These are phyloP conservation scores for Podila minutissima DNA, from an alignment of 192 early-diverging fungal species.

Conservation along the genomic window DNA sequence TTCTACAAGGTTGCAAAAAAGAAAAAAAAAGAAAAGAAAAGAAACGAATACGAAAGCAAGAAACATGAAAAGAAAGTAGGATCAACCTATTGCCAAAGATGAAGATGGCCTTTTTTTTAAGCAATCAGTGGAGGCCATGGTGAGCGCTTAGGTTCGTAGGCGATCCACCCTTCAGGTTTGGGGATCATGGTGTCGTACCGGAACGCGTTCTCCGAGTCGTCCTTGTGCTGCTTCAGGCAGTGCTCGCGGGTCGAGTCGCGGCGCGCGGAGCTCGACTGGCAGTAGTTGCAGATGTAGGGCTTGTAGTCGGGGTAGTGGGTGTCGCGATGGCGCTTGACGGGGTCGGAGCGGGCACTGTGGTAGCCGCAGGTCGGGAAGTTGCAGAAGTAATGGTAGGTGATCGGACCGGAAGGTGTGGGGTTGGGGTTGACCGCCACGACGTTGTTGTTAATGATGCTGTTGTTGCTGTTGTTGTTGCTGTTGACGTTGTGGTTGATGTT, in stretches of 20 bases:
- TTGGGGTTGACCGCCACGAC: background rate
- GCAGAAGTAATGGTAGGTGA: slow-evolving; percentile 50
- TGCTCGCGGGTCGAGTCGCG: slow-evolving; percentile 40
- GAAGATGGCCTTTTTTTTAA: background rate
- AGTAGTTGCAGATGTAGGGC: slow-evolving; percentile 50
- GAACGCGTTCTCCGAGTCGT: slow-evolving; percentile 46
- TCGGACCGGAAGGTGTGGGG: background rate
- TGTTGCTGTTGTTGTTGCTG: slow-evolving; percentile 5
- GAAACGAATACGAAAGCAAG: background rate
- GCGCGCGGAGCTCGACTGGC: slow-evolving; percentile 39
- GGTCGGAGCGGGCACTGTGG: slow-evolving; percentile 47
- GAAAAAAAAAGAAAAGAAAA: background rate
- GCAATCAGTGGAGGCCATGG: slow-evolving; percentile 48
- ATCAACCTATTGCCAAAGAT: background rate
- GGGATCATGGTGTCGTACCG: slow-evolving; percentile 34
- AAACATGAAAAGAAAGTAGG: background rate
- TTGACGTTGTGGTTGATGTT: background rate
- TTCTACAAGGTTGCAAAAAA: background rate
- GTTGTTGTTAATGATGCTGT: slow-evolving; percentile 6
- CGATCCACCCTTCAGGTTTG: slow-evolving; percentile 50
- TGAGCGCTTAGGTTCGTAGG: slow-evolving; percentile 45
- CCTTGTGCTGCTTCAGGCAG: slow-evolving; percentile 49
- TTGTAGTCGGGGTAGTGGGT: slow-evolving; percentile 51
- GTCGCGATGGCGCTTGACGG: slow-evolving; percentile 46
- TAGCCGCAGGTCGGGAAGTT: slow-evolving; percentile 49